Conservation (phyloP, 371 early-diverging fungal genomes). For the Mortierella sp. region DNA sequence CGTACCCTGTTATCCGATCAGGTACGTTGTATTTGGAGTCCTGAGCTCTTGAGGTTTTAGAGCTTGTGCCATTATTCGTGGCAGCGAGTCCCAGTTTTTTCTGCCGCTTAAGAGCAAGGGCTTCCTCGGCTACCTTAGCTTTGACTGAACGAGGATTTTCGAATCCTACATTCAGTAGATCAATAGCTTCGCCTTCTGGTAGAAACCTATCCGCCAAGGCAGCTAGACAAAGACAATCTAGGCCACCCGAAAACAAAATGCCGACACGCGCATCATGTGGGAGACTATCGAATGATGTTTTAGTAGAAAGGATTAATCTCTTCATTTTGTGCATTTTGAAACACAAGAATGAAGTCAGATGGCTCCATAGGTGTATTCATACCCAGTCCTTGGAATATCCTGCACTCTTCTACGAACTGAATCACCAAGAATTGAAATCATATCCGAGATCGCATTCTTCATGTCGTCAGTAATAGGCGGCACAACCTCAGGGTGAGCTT, state of each 20-base stretch:
- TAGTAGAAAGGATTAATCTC: neutral
- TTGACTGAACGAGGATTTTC: constrained; percentile 86
- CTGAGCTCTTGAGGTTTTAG: neutral
- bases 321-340: neutral
- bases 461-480: constrained; percentile 55
- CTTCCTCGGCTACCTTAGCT: constrained; percentile 53
- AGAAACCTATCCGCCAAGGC: constrained; percentile 79
- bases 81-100: constrained; percentile 24
- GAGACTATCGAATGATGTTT: neutral
- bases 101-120: constrained; percentile 28
- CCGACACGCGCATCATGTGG: constrained; percentile 71
- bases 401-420: constrained; percentile 70
- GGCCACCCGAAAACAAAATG: constrained; percentile 94
- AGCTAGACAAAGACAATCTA: constrained; percentile 93
- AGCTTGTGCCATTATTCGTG: neutral
- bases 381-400: constrained; percentile 68
- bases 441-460: constrained; percentile 54
- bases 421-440: constrained; percentile 61
- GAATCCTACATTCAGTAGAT: constrained; percentile 96
- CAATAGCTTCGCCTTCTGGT: constrained; percentile 82
- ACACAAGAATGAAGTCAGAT: neutral
- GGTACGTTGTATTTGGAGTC: constrained; percentile 82
- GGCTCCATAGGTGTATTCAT: neutral
- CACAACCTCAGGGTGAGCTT: constrained; percentile 42
- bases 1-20: constrained; percentile 87